Evolutionary conservation across 768 basidiomycete genomes (phyloP), one percentile per base, ranked within the genome.

Genomic region (Leccinum sublutescens): DNA sequence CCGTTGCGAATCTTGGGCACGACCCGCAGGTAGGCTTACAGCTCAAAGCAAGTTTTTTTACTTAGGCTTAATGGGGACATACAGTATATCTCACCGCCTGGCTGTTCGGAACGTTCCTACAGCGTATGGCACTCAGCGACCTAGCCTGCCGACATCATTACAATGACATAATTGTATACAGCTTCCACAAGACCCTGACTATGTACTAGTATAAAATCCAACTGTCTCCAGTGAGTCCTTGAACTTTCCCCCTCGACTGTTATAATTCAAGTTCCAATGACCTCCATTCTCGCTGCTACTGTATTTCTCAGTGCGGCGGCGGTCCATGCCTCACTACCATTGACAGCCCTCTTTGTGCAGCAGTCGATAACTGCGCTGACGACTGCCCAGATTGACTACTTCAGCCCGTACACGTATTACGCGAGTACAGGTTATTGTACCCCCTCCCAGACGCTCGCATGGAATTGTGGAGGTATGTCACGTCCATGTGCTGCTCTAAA

Each of bases 401-500:
- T 77, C 68, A 77, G 64, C 38, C 76, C 84, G 1, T 86, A 79
- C 71, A 78, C 81, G 0, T 73, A 69, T 58, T 85, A 79, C 62
- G 82, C 85, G 0, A 78, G 79, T 43, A 67, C 82, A 6, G 84
- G 75, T 1, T 82, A 82, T 62, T 87, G 85, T 57, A 54, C 68
- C 15, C 71, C 82, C 6, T 54, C 76, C 4, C 55, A 70, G 43
- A 81, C 79, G 23, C 62, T 78, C 45, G 73, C 75, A 21, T 86
- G 85, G 83, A 66, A 77, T 31, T 86, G 85, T 68, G 86, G 85
- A 70, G 59, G 83, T 82, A 61, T 56, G 78, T 71, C 43, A n/a
- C 40, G 31, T 31, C 15, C 7, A 56, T 38, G 6, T 10, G 25
- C 50, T 48, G 9, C 50, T 15, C 21, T 38, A 4, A 23, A 21